phyloP scores from a whole-genome alignment of 108 stramenopile genomes.

The Skeletonema menzelii region DNA sequence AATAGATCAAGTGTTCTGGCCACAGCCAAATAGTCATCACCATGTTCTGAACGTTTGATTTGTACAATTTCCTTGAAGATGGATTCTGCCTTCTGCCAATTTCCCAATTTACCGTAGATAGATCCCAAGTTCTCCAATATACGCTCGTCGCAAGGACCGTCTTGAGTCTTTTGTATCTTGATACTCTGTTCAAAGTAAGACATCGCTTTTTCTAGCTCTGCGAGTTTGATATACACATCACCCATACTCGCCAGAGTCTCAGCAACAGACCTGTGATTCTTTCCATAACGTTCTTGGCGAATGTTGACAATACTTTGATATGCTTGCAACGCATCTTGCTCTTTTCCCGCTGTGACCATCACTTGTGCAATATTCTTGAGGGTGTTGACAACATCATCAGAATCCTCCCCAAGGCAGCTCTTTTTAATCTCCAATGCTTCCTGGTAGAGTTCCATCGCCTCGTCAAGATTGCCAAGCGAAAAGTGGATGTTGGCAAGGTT shows the following conservation, averaged over 20 bases:
- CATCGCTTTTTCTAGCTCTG: constrained; percentile 40
- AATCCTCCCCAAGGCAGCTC: constrained; percentile 43
- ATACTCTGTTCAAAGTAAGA: constrained; percentile 47
- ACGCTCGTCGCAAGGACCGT: constrained; percentile 30
- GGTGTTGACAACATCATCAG: constrained; percentile 48
- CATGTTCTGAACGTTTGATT: constrained; percentile 30
- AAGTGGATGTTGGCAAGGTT: constrained; percentile 57
- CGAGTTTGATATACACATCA: constrained; percentile 50
- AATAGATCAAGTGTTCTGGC: constrained; percentile 48
- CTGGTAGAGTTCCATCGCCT: constrained; percentile 49
- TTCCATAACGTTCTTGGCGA: constrained; percentile 38
- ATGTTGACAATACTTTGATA: constrained; percentile 45
- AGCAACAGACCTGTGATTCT: constrained; percentile 48
- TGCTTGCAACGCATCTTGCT: constrained; percentile 42
- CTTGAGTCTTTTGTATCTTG: constrained; percentile 35
- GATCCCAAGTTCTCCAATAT: constrained; percentile 49
- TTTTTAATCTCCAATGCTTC: constrained; percentile 49
- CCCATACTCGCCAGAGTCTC: constrained; percentile 47
- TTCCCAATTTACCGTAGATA: constrained; percentile 48
- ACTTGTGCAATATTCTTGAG: constrained; percentile 55
- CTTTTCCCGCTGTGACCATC: constrained; percentile 45
- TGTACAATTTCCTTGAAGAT: constrained; percentile 40
- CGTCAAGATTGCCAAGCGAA: constrained; percentile 42
- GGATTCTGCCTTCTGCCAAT: constrained; percentile 49
- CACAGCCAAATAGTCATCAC: constrained; percentile 36